Evolutionary conservation across 352 stramenopile species (phyloP), one percentile per base, ranked within the genome.

Genomic region (Globisporangium canariense): DNA sequence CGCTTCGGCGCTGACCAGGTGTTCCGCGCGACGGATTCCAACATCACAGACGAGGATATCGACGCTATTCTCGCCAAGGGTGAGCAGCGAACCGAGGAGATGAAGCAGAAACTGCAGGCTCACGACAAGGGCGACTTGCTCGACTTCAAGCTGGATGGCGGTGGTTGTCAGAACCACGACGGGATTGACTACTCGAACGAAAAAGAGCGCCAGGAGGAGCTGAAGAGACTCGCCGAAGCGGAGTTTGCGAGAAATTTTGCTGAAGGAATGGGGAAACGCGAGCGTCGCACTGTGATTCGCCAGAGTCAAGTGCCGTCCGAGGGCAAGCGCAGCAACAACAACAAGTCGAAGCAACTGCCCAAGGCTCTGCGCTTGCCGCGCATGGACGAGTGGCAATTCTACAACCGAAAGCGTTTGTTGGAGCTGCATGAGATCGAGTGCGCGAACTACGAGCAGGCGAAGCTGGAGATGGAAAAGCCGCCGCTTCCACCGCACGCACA

Each of bases 11-110:
- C 97, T 6, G 97, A 99, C 74, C 91, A 98, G 74, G 98, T 99
- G 64, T 97, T 99, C 66, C 91, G 94, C 45, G 94, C 93, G 11
- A 98, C 96, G n/a, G 93, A 98, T 51, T 97, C 90, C 8, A 97
- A 88, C 9, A 99, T 99, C 68, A 99, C 94, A 8, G 97, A 99
- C 60, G 96, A 99, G 66, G 97, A 99, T 73, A 99, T 99, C 67
- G 97, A 99, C 72, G 91, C 93, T 6, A 98, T 99, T 69, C 89
- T 99, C 73, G 96, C 87, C 0, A 89, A 90, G 71, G 85, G 89
- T 71, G 86, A 95, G 52, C 83, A 91, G 52, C 78, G 87, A 22
- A 94, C 86, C 8, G 88, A 94, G 62, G 88, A 94, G 52, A 94
- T 94, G 86, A 93, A 91, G 74, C 73, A 91, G 61, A 96, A 96